Percentiles rank a stretch among this genome's conserved stretches.
These are phyloP conservation scores for Pseudogymnoascus sp. DNA, from an alignment of 2,329 filamentous ascomycete genomes.

Conservation along the genomic window DNA sequence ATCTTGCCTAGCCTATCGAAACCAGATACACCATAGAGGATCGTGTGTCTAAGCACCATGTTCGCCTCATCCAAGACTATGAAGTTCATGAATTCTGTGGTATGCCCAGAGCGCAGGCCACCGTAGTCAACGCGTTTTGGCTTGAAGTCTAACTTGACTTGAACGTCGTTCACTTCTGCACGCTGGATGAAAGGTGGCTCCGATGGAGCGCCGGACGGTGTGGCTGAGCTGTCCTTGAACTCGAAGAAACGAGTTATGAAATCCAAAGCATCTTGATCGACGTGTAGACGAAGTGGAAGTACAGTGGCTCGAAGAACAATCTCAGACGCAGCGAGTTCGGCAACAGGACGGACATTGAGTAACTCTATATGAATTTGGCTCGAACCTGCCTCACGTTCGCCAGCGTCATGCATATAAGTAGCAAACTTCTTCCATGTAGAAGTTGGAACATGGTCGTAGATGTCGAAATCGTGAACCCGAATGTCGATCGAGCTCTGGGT, in stretches of 20 bases:
- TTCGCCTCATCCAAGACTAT: constrained; percentile 82
- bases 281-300: constrained; percentile 80
- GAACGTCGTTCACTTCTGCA: constrained; percentile 75
- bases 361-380: constrained; percentile 89
- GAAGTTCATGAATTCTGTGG: constrained; percentile 98
- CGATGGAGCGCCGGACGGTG: constrained; percentile 38
- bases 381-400: constrained; percentile 75
- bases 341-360: constrained; percentile 77
- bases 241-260: constrained; percentile 97
- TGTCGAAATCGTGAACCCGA: constrained; percentile 71
- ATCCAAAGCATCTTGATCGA: constrained; percentile 94
- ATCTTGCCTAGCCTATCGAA: constrained; percentile 86
- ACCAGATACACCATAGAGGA: constrained; percentile 84
- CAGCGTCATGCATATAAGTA: constrained; percentile 82
- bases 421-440: constrained; percentile 99
- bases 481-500: constrained; percentile 84
- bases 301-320: constrained; percentile 73
- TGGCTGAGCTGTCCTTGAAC: constrained; percentile 68
- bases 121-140: constrained; percentile 96
- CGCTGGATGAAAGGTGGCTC: constrained; percentile 84
- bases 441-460: constrained; percentile 88
- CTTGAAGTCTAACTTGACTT: constrained; percentile 89
- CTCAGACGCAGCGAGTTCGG: constrained; percentile 78
- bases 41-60: constrained; percentile 78
- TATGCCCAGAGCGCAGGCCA: constrained; percentile 83